Evolutionary conservation across 768 basidiomycete genomes (phyloP).

Genomic region (Coprinopsis strossmayeri): DNA sequence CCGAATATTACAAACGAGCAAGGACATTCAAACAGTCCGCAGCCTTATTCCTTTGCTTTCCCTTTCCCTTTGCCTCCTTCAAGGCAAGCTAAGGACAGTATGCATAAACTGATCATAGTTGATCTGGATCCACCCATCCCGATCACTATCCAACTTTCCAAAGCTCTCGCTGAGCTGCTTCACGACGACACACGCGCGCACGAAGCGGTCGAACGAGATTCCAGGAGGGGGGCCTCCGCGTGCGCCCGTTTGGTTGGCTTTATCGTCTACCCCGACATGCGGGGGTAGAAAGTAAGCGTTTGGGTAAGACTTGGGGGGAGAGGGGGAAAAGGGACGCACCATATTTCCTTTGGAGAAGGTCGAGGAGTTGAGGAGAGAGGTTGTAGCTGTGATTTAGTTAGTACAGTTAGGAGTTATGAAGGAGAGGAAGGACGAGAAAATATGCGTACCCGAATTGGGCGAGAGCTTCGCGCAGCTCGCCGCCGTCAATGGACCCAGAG

Average conservation of each 20-base stretch:
- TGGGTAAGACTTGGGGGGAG: neutral
- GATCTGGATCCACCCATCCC: slow-evolving; percentile 68
- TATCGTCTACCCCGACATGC: slow-evolving; percentile 41
- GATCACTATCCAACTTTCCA: slow-evolving; percentile 55
- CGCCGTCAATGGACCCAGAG: slow-evolving; percentile 70
- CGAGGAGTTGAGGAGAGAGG: slow-evolving; percentile 58
- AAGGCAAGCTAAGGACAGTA: slow-evolving; percentile 58
- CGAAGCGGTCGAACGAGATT: slow-evolving; percentile 83
- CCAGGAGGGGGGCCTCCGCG: slow-evolving; percentile 36
- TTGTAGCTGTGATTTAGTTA: slow-evolving; percentile 36
- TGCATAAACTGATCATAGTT: slow-evolving; percentile 70
- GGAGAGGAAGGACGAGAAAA: too few species aligned
- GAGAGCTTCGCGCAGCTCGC: slow-evolving; percentile 65
- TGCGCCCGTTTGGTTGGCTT: slow-evolving; percentile 40
- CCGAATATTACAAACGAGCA: neutral
- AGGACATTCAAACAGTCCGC: neutral
- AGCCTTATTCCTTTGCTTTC: neutral
- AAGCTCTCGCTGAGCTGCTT: slow-evolving; percentile 75
- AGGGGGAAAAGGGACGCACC: slow-evolving; percentile 34
- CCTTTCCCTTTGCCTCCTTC: slow-evolving; percentile 15
- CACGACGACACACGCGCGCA: slow-evolving; percentile 77
- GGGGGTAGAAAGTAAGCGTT: slow-evolving; percentile 24
- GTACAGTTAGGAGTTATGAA: neutral
- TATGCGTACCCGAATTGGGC: slow-evolving; percentile 65
- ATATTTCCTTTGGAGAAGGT: slow-evolving; percentile 73